These are phyloP conservation scores for Lichtheimia hyalospora DNA, from an alignment of 371 early-diverging fungal genomes.

Conservation along the genomic window DNA sequence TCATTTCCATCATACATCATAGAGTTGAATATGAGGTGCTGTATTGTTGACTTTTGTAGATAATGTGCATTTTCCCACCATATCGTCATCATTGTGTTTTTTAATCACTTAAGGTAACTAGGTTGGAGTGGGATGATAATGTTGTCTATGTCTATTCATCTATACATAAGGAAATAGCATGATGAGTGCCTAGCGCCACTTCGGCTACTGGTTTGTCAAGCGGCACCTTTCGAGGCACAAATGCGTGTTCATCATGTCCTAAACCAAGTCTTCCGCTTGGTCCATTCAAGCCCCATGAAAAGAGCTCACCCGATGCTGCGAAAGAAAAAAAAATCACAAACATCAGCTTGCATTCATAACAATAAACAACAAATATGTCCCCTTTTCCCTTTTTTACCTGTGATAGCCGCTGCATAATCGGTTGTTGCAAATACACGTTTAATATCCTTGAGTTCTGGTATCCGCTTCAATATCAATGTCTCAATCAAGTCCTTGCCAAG, in stretches of 20 bases:
- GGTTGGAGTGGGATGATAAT: neutral
- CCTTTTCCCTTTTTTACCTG: constrained; percentile 35
- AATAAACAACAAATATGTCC: neutral
- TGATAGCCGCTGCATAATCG: constrained; percentile 62
- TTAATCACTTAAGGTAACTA: no score
- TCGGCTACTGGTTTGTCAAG: constrained; percentile 36
- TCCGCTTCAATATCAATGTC: constrained; percentile 41
- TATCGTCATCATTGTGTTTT: no score
- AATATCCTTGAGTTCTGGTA: constrained; percentile 33
- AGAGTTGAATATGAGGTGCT: neutral
- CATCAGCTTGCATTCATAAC: neutral
- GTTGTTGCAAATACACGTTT: constrained; percentile 52
- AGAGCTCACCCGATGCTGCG: constrained; percentile 50
- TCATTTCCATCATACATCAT: no score
- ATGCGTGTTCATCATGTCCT: constrained; percentile 46
- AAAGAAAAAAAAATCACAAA: neutral
- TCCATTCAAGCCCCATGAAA: constrained; percentile 63
- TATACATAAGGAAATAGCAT: constrained; percentile 43
- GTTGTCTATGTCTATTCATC: constrained; percentile 2
- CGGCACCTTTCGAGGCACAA: constrained; percentile 41
- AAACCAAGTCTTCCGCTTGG: constrained; percentile 53
- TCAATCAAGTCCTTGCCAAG: constrained; percentile 51
- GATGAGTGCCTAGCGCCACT: constrained; percentile 53
- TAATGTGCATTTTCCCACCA: no score
- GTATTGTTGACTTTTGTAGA: no score